Evolutionary conservation across 345 rosid genomes (phyloP), one percentile per base, ranked within the genome.

Genomic region (Camelina hispida): DNA sequence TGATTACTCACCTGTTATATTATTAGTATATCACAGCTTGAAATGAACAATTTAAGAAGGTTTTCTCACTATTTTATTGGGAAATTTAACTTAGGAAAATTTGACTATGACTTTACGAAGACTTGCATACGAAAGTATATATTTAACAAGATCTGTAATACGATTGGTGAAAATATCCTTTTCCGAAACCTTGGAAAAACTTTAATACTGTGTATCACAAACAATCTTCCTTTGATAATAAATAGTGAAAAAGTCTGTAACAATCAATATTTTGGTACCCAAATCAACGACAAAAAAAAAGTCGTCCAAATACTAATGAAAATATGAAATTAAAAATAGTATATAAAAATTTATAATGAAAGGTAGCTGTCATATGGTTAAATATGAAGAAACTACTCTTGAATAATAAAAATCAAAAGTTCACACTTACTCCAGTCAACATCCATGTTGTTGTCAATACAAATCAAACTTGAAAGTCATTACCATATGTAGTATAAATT

Each of bases 381-480:
- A 14, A 13, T 35, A 52, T 52, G 11, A 6, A 40, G 11, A 6
- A 40, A 53, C 59, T 34, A 60, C 4, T 10, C 7, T 22, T 59
- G 75, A 59, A 50, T 58, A 2, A 32, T 47, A 70, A 34, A 59
- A 58, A 34, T 60, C 40, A 22, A 71, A 71, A 59, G 50, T 71
- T 71, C 68, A 71, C 66, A 48, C 67, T 48, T 46, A 6, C n/a
- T 32, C 9, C 5, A 42, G 5, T 9, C 42, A 38, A 34, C 9
- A 35, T 35, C 10, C 38, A 28, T 28, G 30, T 28, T 28, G 30
- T 28, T 28, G 30, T 28, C 5, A 28, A 28, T n/a, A 28, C 30
- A 28, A 28, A 28, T 28, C 30, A 28, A 32, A 6, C 7, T 32
- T 32, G 35, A 32, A 32, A 32, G 35, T 32, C 35, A 32, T 32